A percentile compares a stretch with the other conserved stretches of the same genome.
Conservation (phyloP, 345 rosid species). For the Carallia pectinifolia region DNA sequence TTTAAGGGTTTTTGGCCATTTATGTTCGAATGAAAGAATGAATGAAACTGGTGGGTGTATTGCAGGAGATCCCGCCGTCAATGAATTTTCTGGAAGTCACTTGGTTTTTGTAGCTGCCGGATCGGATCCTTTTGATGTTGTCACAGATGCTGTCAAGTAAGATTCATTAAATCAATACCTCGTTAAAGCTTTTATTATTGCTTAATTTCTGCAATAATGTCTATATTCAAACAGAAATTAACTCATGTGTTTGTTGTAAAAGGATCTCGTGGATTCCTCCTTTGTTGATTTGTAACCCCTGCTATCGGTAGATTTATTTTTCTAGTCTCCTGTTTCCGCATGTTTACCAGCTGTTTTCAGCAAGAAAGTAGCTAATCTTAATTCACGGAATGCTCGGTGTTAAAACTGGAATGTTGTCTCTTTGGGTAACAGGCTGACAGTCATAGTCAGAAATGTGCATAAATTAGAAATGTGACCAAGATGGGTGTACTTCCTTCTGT, state of each 20-base stretch:
- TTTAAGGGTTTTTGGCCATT: not conserved
- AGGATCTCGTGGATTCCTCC: too few species aligned
- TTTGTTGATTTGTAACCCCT: too few species aligned
- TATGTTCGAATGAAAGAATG: not conserved
- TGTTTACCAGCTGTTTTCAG: too few species aligned
- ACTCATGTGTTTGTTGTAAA: not conserved
- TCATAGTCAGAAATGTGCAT: not conserved
- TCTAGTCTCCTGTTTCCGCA: too few species aligned
- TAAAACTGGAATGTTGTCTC: too few species aligned
- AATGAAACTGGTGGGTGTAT: not conserved
- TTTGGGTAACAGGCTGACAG: not conserved
- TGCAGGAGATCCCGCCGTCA: conserved; percentile 60
- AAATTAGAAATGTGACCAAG: not conserved
- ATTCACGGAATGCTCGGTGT: too few species aligned
- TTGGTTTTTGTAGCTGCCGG: conserved; percentile 62
- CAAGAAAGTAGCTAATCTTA: too few species aligned
- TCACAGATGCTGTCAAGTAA: conserved; percentile 58
- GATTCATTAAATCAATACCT: conserved; percentile 8
- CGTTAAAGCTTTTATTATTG: not conserved
- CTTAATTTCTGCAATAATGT: not conserved
- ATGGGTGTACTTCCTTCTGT: not conserved
- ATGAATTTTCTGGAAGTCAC: conserved; percentile 54
- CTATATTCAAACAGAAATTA: not conserved
- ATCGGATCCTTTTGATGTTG: conserved; percentile 56
- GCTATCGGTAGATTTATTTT: too few species aligned